Conservation (phyloP, 192 early-diverging fungal species). For the Oehlia diaphana region DNA sequence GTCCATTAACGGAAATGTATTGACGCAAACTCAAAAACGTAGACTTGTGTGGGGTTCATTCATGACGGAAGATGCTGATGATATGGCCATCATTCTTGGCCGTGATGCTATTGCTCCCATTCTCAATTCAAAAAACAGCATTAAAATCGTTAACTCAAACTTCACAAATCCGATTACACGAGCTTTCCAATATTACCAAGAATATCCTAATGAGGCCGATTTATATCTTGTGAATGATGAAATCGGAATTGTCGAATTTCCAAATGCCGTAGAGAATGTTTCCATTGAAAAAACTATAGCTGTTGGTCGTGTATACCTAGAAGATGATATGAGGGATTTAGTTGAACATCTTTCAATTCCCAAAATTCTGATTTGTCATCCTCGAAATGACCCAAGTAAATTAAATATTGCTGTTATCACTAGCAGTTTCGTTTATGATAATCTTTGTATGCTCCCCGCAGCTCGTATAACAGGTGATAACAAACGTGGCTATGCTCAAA, state of each 20-base stretch:
- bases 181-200: slow-evolving; percentile 6
- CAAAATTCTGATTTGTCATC: slow-evolving; percentile 33
- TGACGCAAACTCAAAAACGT: slow-evolving; percentile 3
- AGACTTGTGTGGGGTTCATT: slow-evolving; percentile 44
- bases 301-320: slow-evolving; percentile 48
- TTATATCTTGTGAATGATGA: slow-evolving; percentile 29
- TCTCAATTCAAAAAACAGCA: slow-evolving; percentile 27
- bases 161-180: slow-evolving; percentile 34
- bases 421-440: slow-evolving; percentile 54
- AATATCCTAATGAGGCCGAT: background rate
- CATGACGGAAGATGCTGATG: slow-evolving; percentile 16
- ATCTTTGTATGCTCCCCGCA: slow-evolving; percentile 56
- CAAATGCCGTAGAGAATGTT: slow-evolving; percentile 48
- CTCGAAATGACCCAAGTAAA: slow-evolving; percentile 20
- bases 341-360: slow-evolving; percentile 32
- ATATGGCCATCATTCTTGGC: slow-evolving; percentile 35
- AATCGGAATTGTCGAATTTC: slow-evolving; percentile 37
- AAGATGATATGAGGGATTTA: slow-evolving; percentile 46
- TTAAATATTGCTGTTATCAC: slow-evolving; percentile 50
- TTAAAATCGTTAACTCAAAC: slow-evolving; percentile 19
- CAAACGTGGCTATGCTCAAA: slow-evolving; percentile 52
- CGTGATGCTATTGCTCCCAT: slow-evolving; percentile 29
- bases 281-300: slow-evolving; percentile 32
- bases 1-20: slow-evolving; percentile 16
- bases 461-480: slow-evolving; percentile 48